Base-by-base conservation (phyloP, 202 grass and related monocot genomes). In the Schoenoplectus tabernaemontani region DNA sequence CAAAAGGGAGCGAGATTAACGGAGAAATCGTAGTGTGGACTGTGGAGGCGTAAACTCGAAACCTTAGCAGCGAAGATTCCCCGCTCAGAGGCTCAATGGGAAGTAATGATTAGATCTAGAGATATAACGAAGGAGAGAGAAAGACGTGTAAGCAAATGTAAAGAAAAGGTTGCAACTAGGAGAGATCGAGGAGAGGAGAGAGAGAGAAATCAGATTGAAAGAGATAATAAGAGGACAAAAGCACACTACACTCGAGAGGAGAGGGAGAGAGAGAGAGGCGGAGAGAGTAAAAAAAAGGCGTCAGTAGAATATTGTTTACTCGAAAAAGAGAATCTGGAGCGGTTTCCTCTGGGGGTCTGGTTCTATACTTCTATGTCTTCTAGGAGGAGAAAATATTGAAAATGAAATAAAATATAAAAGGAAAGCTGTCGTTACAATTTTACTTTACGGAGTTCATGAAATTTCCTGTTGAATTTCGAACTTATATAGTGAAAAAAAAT, bases 121-220 rank as follows among this genome's bases (percentile, higher is more conserved):
- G 78, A 60, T 47, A 59, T 46, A 78, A 33, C 58, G 7, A 78
- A 16, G 32, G 76, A 50, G 41, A 80, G 59, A 64, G 77, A 63
- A 30, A 79, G 77, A 16, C 57, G 78, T 64, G 32, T 48, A 80
- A 65, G 78, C 78, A 80, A 80, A 64, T 61, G 77, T 17, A 64
- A 80, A 64, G 22, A 28, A 64, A 64, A 65, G 8, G 23, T 44
- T 37, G 39, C 30, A 19, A 74, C 1, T 9, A 53, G 47, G 28
- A 75, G 47, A 56, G 43, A 48, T 69, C 41, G 22, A 69, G 39
- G 19, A 4, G n/a, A 20, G 19, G 32, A 24, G 32, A 12, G 34
- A 59, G 73, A 58, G 32, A 77, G 19, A 28, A 24, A 19, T 42
- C 24, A 78, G 22, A 42, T 46, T 64, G 13, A 60, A 47, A 79